Base-by-base conservation (phyloP, 768 basidiomycete genomes). In the Goffeauzyma gilvescens region DNA sequence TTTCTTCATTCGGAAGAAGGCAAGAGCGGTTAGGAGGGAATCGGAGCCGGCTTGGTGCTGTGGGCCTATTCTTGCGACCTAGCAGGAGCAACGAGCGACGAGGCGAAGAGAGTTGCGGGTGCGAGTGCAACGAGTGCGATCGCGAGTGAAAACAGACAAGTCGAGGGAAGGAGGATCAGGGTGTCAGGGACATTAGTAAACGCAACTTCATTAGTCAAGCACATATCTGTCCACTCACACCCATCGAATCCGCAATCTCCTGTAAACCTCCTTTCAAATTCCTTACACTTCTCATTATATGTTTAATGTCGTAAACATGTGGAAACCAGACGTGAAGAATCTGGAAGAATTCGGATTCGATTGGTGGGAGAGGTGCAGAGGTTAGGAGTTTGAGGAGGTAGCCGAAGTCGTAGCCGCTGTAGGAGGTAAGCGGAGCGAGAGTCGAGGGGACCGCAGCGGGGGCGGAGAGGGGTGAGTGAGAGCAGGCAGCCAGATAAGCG, bases 21-120 rank as follows among this genome's bases (percentile, higher is more conserved):
- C 84, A 2, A 79, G 76, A 2, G 86, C 76, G 6, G 89, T 95
- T 34, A 98, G 72, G 31, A 96, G 76, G 12, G 82, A 85, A 60
- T 96, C 93, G n/a, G 85, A 89, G 12, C 93, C 90, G 8, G 90
- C 87, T 67, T 93, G 90, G 64, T 93, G 87, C 42, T 85, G 82
- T 17, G 76, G 73, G 5, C 85, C 86, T 63, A 86, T 82, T 32
- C 89, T 75, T 65, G 78, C 69, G 22, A 93, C 79, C 87, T 90
- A 55, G 45, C 35, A 34, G 36, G 23, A 17, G 35, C 22, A 30
- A 34, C 15, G 26, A 40, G 22, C 27, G n/a, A n/a, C n/a, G n/a
- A n/a, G n/a, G 35, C 27, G 26, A 39, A 46, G 13, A 41, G 26
- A 18, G 45, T 20, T 1, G 21, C 15, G 34, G 22, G 13, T 18